Conservation (phyloP, 306 rosid genomes). For the Ziziphus jujuba region DNA sequence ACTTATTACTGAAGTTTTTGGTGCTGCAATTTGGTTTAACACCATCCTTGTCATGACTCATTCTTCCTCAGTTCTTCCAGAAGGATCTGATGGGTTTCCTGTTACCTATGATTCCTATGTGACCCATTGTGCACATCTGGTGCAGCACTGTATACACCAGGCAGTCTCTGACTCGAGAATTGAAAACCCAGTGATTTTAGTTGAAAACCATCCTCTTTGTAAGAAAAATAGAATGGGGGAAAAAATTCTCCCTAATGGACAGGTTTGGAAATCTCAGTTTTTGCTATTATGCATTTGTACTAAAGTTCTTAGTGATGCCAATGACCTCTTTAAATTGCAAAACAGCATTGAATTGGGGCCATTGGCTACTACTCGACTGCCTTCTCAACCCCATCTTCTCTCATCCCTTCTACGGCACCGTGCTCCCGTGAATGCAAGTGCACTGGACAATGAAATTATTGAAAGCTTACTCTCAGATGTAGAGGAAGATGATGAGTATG, state of each 20-base stretch:
- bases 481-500: constrained; percentile 84
- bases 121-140: constrained; percentile 53
- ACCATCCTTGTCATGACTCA: constrained; percentile 91
- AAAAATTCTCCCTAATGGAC: constrained; percentile 93
- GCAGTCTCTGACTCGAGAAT: constrained; percentile 79
- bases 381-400: constrained; percentile 93
- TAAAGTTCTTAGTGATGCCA: constrained; percentile 82
- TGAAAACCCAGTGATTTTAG: constrained; percentile 83
- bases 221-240: constrained; percentile 69
- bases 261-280: constrained; percentile 88
- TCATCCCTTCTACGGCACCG: constrained; percentile 69
- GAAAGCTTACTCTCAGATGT: constrained; percentile 47
- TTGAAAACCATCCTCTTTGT: constrained; percentile 92
- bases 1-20: constrained; percentile 80
- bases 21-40: constrained; percentile 88
- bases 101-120: constrained; percentile 65
- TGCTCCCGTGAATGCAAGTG: constrained; percentile 35
- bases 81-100: constrained; percentile 71
- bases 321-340: constrained; percentile 69
- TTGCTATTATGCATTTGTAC: constrained; percentile 77
- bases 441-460: constrained; percentile 52
- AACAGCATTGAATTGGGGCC: constrained; percentile 80
- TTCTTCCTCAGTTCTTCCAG: constrained; percentile 75
- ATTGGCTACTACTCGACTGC: constrained; percentile 45
- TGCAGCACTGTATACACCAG: constrained; percentile 80